phyloP scores from a whole-genome alignment of 441 rosid genomes.

The Biscutella auriculata region DNA sequence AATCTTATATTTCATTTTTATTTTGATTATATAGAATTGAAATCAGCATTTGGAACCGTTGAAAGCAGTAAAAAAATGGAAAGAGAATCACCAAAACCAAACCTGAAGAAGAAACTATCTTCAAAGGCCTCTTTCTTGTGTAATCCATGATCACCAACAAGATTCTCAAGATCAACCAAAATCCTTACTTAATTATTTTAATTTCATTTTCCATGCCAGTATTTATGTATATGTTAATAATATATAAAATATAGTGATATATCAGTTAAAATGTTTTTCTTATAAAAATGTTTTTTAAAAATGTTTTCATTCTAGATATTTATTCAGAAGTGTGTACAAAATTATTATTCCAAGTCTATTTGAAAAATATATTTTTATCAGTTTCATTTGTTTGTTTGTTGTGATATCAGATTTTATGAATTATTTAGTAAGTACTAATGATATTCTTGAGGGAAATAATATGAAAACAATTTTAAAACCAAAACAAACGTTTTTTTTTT shows the following conservation, averaged over 20 bases:
- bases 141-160: constrained; percentile 22
- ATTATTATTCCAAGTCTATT: not conserved
- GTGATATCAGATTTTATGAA: too few relatives aligned
- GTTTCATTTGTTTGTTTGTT: too few relatives aligned
- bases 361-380: too few relatives aligned
- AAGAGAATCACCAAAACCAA: constrained; percentile 13
- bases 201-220: not conserved
- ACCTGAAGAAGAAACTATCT: constrained; percentile 18
- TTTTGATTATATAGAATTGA: constrained; percentile 19
- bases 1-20: too few relatives aligned
- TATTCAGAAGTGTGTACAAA: constrained; percentile 18
- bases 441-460: too few relatives aligned
- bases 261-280: too few relatives aligned
- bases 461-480: too few relatives aligned
- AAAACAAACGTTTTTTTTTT: too few relatives aligned
- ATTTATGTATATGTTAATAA: constrained; percentile 16
- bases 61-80: constrained; percentile 11
- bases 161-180: constrained; percentile 20
- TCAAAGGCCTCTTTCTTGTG: constrained; percentile 18
- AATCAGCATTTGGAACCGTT: constrained; percentile 20
- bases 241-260: constrained; percentile 2
- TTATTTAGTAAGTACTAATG: too few relatives aligned
- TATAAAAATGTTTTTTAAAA: too few relatives aligned
- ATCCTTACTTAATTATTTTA: constrained; percentile 10
- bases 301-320: not conserved